phyloP scores from a whole-genome alignment of 2,329 filamentous ascomycete species.

The Aspergillus sp. region DNA sequence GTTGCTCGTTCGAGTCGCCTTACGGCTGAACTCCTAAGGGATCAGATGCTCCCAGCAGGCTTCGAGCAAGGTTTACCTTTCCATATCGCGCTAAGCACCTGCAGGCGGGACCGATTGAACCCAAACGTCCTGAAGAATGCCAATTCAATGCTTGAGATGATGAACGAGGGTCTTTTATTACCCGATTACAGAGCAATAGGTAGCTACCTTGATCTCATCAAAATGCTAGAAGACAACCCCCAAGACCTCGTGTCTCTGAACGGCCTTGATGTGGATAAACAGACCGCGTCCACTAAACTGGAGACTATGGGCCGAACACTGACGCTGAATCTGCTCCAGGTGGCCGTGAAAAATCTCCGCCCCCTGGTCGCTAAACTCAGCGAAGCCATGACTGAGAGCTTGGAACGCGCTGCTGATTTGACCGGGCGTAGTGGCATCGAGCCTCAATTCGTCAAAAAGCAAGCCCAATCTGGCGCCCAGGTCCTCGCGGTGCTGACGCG shows the following conservation, averaged over 20 bases:
- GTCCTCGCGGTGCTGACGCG: slow-evolving; percentile 26
- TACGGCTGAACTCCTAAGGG: slow-evolving; percentile 58
- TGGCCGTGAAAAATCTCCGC: slow-evolving; percentile 26
- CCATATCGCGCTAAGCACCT: slow-evolving; percentile 71
- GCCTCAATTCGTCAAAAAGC: neutral
- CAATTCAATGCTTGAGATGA: slow-evolving; percentile 63
- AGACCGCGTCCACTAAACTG: slow-evolving; percentile 15
- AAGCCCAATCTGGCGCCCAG: slow-evolving; percentile 11
- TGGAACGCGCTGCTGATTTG: neutral
- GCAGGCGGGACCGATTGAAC: slow-evolving; percentile 75
- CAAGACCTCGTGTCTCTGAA: slow-evolving; percentile 29
- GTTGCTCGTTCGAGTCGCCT: slow-evolving; percentile 64
- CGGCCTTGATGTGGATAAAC: slow-evolving; percentile 24
- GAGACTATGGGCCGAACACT: slow-evolving; percentile 27
- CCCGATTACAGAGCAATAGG: slow-evolving; percentile 32
- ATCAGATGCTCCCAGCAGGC: slow-evolving; percentile 50
- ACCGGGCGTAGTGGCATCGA: neutral
- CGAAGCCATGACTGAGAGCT: slow-evolving; percentile 15
- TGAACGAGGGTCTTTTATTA: slow-evolving; percentile 44
- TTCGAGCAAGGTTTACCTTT: slow-evolving; percentile 57
- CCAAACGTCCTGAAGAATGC: slow-evolving; percentile 66
- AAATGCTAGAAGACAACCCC: slow-evolving; percentile 26
- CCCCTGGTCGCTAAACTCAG: slow-evolving; percentile 30
- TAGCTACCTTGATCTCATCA: slow-evolving; percentile 31
- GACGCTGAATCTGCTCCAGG: slow-evolving; percentile 23